A percentile compares a stretch with the other conserved stretches of the same genome.
Evolutionary conservation across 257 asterid genomes (phyloP).

Genomic region (Ehretia macrophylla): DNA sequence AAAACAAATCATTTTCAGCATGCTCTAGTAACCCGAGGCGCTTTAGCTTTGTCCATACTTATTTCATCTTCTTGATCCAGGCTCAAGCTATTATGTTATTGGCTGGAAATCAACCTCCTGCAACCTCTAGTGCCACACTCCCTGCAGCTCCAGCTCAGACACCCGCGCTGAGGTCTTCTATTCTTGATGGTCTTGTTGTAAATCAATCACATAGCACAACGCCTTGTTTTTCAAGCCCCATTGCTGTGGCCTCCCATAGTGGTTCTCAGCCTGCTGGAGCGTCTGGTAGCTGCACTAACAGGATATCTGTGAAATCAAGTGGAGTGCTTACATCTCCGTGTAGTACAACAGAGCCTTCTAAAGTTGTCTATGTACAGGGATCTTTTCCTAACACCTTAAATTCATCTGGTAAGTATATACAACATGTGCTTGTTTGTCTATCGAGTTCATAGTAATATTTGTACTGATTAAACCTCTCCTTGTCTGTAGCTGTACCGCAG

Average conservation of each 20-base stretch:
- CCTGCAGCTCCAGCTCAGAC: slow-evolving; percentile 42
- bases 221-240: slow-evolving; percentile 33
- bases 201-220: slow-evolving; percentile 33
- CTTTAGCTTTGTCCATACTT: not conserved
- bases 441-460: not conserved
- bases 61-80: slow-evolving; percentile 28
- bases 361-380: slow-evolving; percentile 23
- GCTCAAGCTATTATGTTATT: slow-evolving; percentile 92
- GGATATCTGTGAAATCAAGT: slow-evolving; percentile 24
- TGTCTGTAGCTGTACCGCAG: slow-evolving; percentile 73
- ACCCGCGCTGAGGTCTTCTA: slow-evolving; percentile 32
- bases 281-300: slow-evolving; percentile 19
- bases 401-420: slow-evolving; percentile 40
- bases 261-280: slow-evolving; percentile 31
- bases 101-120: slow-evolving; percentile 72
- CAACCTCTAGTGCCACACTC: slow-evolving; percentile 25
- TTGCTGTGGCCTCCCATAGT: slow-evolving; percentile 20
- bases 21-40: not conserved
- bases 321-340: slow-evolving; percentile 24
- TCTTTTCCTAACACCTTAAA: slow-evolving; percentile 35
- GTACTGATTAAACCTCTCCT: not conserved
- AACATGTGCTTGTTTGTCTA: not conserved
- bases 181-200: slow-evolving; percentile 33
- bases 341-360: slow-evolving; percentile 34
- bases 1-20: not conserved